Evolutionary conservation across 306 rosid genomes (phyloP), one percentile per base, ranked within the genome.

Genomic region (Chamaecrista fasciculata): DNA sequence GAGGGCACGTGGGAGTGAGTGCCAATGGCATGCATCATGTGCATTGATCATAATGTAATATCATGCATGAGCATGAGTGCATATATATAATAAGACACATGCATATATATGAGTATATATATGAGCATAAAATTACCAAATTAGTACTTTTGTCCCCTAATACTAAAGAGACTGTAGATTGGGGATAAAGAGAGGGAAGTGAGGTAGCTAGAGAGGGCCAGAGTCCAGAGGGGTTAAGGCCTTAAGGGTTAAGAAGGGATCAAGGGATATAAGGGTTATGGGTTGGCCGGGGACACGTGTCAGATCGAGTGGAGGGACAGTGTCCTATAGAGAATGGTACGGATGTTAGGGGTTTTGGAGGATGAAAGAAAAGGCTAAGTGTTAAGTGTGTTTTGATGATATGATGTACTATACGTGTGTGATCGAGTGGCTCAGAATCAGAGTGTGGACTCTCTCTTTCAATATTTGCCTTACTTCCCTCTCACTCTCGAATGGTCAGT

Each of bases 1-100:
- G n/a, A n/a, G n/a, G n/a, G n/a, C 86, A 64, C 78, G 82, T 84
- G 76, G 76, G 82, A 84, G 60, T 84, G 86, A 84, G 89, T 75
- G 89, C 81, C 84, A 66, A 33, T 29, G 18, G 1, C 55, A 70
- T 61, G 2, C 12, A 19, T 48, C 26, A 48, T 0, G n/a, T 16
- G 16, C 53, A 19, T 37, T 19, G 25, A n/a, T n/a, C n/a, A n/a
- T n/a, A n/a, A n/a, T n/a, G n/a, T n/a, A n/a, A n/a, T n/a, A n/a
- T n/a, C n/a, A n/a, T n/a, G n/a, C n/a, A n/a, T n/a, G n/a, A n/a
- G n/a, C n/a, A n/a, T n/a, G n/a, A n/a, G n/a, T n/a, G n/a, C n/a
- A n/a, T n/a, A n/a, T n/a, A n/a, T n/a, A n/a, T n/a, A n/a, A n/a
- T n/a, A n/a, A n/a, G n/a, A n/a, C n/a, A n/a, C n/a, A n/a, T n/a